These are phyloP conservation scores for Phialocephala subalpina DNA, from an alignment of 2,329 filamentous ascomycete species.

Conservation along the genomic window DNA sequence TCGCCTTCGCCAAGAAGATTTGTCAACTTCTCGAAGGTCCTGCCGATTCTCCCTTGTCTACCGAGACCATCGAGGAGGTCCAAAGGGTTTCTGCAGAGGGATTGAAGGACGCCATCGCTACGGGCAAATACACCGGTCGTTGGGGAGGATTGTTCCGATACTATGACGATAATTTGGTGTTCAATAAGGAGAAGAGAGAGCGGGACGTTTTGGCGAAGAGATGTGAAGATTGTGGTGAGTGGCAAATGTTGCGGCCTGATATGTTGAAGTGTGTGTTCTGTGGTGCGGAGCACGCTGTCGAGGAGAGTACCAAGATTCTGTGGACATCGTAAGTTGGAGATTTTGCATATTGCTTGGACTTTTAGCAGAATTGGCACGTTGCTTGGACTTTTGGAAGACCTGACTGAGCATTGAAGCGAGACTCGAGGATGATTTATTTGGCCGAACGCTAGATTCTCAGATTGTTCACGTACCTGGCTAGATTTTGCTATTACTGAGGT, in stretches of 20 bases:
- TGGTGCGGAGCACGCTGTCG: slow-evolving; percentile 18
- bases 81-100: background rate
- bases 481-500: too few relatives aligned
- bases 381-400: too few relatives aligned
- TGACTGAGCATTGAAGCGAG: too few relatives aligned
- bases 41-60: slow-evolving; percentile 2
- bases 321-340: background rate
- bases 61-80: slow-evolving; percentile 5
- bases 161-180: slow-evolving; percentile 26
- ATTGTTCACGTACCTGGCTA: too few relatives aligned
- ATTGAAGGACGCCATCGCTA: slow-evolving; percentile 8
- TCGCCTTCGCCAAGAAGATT: slow-evolving; percentile 22
- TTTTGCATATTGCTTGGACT: too few relatives aligned
- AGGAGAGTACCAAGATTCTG: slow-evolving; percentile 21
- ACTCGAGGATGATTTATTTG: too few relatives aligned
- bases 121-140: slow-evolving; percentile 24
- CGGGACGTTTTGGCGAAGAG: slow-evolving; percentile 25
- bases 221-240: slow-evolving; percentile 21
- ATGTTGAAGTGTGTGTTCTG: slow-evolving; percentile 26
- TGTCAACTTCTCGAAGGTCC: slow-evolving; percentile 25
- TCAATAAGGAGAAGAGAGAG: slow-evolving; percentile 19
- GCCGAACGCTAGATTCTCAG: too few relatives aligned
- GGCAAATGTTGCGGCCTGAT: slow-evolving; percentile 27
- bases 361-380: too few relatives aligned
- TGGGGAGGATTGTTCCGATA: slow-evolving; percentile 25